Conservation (phyloP, 768 basidiomycete species). For the Mycena albidolilacea region DNA sequence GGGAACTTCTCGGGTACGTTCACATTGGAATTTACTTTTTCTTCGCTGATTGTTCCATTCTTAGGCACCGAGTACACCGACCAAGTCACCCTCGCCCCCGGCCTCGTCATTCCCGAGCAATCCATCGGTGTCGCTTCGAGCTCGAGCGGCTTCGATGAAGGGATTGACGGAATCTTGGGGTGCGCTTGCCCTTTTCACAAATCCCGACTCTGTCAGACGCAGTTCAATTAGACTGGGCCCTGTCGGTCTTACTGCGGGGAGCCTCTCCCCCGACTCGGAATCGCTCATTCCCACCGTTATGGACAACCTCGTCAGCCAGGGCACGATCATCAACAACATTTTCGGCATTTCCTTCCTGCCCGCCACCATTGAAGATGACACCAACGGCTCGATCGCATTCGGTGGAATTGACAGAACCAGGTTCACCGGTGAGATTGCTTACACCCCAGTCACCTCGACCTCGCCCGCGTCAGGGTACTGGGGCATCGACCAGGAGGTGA, state of each 20-base stretch:
- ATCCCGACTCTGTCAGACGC: neutral
- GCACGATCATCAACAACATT: constrained; percentile 54
- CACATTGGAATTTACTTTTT: too few species aligned
- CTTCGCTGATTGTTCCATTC: too few species aligned
- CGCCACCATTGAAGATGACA: constrained; percentile 47
- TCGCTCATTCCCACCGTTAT: constrained; percentile 67
- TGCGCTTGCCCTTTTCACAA: constrained; percentile 44
- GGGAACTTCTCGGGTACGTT: constrained; percentile 62
- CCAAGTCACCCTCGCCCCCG: constrained; percentile 64
- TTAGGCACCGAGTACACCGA: constrained; percentile 62
- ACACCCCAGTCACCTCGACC: constrained; percentile 53
- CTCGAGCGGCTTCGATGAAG: constrained; percentile 20
- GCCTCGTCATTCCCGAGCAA: constrained; percentile 66
- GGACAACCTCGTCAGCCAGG: constrained; percentile 63
- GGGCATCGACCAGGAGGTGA: constrained; percentile 73
- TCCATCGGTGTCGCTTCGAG: constrained; percentile 75
- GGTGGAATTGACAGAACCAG: constrained; percentile 63
- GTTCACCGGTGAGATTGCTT: constrained; percentile 60
- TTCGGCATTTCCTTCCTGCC: constrained; percentile 71
- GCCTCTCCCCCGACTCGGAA: constrained; percentile 15
- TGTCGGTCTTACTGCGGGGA: constrained; percentile 58
- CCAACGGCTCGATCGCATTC: constrained; percentile 57
- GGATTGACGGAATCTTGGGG: constrained; percentile 77
- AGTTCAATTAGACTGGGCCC: constrained; percentile 70
- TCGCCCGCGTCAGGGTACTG: constrained; percentile 65